Evolutionary conservation across 2,329 filamentous ascomycete species (phyloP), one percentile per base, ranked within the genome.

Genomic region (Didymella glomerata): DNA sequence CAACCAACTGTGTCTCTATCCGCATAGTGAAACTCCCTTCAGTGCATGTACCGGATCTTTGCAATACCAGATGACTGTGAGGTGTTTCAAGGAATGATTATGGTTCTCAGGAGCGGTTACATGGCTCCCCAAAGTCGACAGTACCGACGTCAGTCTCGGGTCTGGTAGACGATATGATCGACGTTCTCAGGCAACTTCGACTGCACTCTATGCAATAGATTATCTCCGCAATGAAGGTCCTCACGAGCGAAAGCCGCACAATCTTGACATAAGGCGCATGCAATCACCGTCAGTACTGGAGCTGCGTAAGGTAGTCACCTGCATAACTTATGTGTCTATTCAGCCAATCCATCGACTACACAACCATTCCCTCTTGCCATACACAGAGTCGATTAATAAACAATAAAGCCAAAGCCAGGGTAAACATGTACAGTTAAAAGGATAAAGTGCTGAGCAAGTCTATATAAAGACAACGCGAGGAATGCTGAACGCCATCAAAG

Each of bases 401-500:
- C 41, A 60, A 60, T 60, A 55, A 54, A 53, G 53, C 53, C 54
- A 67, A 51, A 49, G 54, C 50, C 49, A 47, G 41, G 40, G 59
- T 59, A 61, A 48, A 36, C 57, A 68, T 68, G 47, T 68, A 68
- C 65, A 68, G 50, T 65, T 65, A 65, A 55, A 63, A 49, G 28
- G 44, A 55, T 64, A 58, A 62, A 42, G 36, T 41, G 18, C 32
- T 27, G 50, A 51, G 38, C 44, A 55, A 38, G 49, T 64, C 60
- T 65, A 67, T 54, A 50, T 54, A 51, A 51, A 56, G 34, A 44
- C 30, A 57, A 51, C 25, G 28, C 28, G 36, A 56, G 24, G 27
- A 40, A 9, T 41, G 9, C 52, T 18, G 10, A 8, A 48, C 18
- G 16, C n/a, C n/a, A n/a, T n/a, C n/a, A n/a, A n/a, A n/a, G 9